Conservation (phyloP, 1,284 basidiomycete species). For the Malassezia restricta region DNA sequence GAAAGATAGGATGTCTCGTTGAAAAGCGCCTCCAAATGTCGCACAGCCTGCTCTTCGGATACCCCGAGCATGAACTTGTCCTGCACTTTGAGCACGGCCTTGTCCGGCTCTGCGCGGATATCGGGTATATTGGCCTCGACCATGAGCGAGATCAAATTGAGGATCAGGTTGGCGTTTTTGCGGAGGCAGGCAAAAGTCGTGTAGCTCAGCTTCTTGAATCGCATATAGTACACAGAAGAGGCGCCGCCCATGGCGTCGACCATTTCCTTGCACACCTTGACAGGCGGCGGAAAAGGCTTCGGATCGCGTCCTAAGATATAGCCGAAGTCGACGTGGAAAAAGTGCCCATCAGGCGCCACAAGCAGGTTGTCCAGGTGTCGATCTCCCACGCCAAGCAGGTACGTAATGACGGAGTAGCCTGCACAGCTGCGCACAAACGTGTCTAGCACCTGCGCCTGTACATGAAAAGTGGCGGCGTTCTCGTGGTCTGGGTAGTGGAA, state of each 20-base stretch:
- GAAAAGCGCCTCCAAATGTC: slow-evolving; percentile 81
- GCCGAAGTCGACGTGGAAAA: slow-evolving; percentile 75
- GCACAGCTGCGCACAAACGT: slow-evolving; percentile 95
- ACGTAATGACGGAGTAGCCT: slow-evolving; percentile 95
- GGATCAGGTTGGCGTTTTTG: slow-evolving; percentile 85
- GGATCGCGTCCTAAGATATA: slow-evolving; percentile 96
- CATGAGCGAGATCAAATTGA: slow-evolving; percentile 94
- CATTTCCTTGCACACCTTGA: slow-evolving; percentile 99
- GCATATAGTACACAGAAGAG: slow-evolving; percentile 63
- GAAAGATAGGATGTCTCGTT: slow-evolving; percentile 92
- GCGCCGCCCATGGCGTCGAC: slow-evolving; percentile 93
- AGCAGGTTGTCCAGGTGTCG: slow-evolving; percentile 92
- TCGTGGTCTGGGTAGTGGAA: slow-evolving; percentile 77
- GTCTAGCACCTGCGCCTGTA: slow-evolving; percentile 81
- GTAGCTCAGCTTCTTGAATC: slow-evolving; percentile 91
- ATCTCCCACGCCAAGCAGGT: slow-evolving; percentile 90
- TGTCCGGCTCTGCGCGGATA: slow-evolving; percentile 65
- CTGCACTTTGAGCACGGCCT: slow-evolving; percentile 61
- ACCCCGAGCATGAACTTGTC: slow-evolving; percentile 92
- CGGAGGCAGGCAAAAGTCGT: slow-evolving; percentile 89
- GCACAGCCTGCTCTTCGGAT: slow-evolving; percentile 61
- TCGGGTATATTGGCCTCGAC: slow-evolving; percentile 95
- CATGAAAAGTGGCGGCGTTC: slow-evolving; percentile 79
- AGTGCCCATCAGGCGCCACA: slow-evolving; percentile 73
- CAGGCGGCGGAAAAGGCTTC: slow-evolving; percentile 91